Conservation (phyloP, 163 green algal species). For the Chlorella variabilis region DNA sequence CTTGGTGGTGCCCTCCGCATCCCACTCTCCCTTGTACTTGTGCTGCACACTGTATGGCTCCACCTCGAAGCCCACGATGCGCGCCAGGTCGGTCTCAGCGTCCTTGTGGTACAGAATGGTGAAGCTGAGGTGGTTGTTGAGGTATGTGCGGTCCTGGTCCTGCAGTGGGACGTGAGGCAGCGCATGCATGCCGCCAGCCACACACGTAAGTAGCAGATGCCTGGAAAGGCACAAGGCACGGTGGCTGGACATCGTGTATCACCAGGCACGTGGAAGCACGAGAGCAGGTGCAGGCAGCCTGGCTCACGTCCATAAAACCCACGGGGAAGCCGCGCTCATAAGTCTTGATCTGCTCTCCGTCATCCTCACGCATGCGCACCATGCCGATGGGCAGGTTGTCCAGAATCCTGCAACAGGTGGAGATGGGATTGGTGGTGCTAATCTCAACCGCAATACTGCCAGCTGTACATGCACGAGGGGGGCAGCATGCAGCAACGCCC, state of each 20-base stretch:
- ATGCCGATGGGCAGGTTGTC: slow-evolving; percentile 98
- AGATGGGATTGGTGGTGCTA: no score
- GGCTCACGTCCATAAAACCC: slow-evolving; percentile 76
- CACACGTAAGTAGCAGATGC: no score
- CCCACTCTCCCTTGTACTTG: slow-evolving; percentile 73
- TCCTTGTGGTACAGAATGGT: slow-evolving; percentile 97
- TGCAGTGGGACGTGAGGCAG: slow-evolving; percentile 19
- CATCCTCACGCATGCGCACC: slow-evolving; percentile 78
- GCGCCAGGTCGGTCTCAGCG: slow-evolving; percentile 70
- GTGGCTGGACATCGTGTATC: no score
- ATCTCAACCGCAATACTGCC: no score
- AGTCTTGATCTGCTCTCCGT: slow-evolving; percentile 81
- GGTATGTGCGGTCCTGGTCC: slow-evolving; percentile 69
- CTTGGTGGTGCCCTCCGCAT: slow-evolving; percentile 3
- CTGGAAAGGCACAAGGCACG: no score
- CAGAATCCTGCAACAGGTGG: slow-evolving; percentile 87
- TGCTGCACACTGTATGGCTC: slow-evolving; percentile 95
- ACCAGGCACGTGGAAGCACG: neutral
- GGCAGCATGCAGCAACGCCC: no score
- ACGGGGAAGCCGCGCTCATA: slow-evolving; percentile 96
- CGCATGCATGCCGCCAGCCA: no score
- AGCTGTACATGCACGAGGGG: no score
- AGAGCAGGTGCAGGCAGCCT: neutral
- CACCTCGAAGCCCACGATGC: slow-evolving; percentile 99
- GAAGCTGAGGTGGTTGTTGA: slow-evolving; percentile 98